Evolutionary conservation across 2,329 filamentous ascomycete genomes (phyloP).

Genomic region (Beauveria pseudobassiana): DNA sequence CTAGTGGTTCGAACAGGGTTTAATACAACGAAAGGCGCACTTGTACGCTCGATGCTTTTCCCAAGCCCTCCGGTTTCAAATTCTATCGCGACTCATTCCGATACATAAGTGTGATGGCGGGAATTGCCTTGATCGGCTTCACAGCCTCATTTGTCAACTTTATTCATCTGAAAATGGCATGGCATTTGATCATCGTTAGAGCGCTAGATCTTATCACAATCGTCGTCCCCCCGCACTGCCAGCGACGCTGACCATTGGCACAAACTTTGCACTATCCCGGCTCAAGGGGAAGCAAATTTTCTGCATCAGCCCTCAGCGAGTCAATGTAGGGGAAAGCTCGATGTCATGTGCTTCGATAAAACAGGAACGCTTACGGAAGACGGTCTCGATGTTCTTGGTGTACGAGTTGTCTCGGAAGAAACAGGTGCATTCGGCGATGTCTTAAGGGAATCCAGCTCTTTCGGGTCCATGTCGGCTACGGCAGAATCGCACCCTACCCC

Average conservation of each 20-base stretch:
- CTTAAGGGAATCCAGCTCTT: conserved; percentile 53
- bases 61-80: conserved; percentile 96
- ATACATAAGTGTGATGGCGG: conserved; percentile 94
- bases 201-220: conserved; percentile 96
- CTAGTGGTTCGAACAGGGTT: conserved; percentile 93
- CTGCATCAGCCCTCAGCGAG: conserved; percentile 93
- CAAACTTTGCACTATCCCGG: conserved; percentile 83
- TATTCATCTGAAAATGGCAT: conserved; percentile 70
- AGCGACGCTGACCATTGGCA: conserved; percentile 91
- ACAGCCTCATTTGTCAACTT: conserved; percentile 91
- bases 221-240: conserved; percentile 93
- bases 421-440: conserved; percentile 65
- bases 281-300: conserved; percentile 89
- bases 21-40: conserved; percentile 91
- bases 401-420: conserved; percentile 65
- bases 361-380: conserved; percentile 98
- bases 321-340: conserved; percentile 96
- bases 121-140: conserved; percentile 80
- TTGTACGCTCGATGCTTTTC: conserved; percentile 97
- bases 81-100: conserved; percentile 97
- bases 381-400: conserved; percentile 85
- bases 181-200: conserved; percentile 85
- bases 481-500: conserved; percentile 23
- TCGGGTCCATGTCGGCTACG: conserved; percentile 38
- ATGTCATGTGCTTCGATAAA: conserved; percentile 97